Conservation (phyloP, 176 grass and related monocot genomes). For the Aegilops speltoides region DNA sequence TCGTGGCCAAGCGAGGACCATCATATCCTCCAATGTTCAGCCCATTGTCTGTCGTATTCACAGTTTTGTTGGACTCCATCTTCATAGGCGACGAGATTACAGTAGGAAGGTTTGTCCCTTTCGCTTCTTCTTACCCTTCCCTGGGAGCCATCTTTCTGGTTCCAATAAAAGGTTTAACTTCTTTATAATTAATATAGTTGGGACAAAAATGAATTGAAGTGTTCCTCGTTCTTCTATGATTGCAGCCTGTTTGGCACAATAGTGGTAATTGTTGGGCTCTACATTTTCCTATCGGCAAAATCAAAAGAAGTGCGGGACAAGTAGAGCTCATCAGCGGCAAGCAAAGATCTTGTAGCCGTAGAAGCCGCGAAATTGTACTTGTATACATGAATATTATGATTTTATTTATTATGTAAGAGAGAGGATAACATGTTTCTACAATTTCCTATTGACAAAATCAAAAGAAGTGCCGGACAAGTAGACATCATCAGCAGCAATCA, state of each 20-base stretch:
- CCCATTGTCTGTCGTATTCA: conserved; percentile 48
- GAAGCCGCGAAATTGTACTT: neutral
- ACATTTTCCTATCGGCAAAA: conserved; percentile 13
- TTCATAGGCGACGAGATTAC: conserved; percentile 45
- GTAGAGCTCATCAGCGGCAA: neutral
- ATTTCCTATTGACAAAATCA: neutral
- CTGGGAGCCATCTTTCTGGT: neutral
- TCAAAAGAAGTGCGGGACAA: neutral
- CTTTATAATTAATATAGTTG: neutral
- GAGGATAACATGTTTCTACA: neutral
- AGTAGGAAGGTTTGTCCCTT: conserved; percentile 38
- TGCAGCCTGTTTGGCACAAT: conserved; percentile 14
- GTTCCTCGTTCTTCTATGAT: neutral
- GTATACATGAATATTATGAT: neutral
- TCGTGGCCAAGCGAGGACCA: conserved; percentile 45
- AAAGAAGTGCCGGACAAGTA: neutral
- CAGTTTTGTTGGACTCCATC: conserved; percentile 29
- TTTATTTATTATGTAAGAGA: neutral
- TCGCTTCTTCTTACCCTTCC: neutral
- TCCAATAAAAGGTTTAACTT: neutral
- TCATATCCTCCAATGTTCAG: conserved; percentile 58
- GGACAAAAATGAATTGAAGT: neutral
- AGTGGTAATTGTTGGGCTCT: conserved; percentile 4
- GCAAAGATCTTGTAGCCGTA: neutral
- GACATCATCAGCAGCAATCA: no score